Evolutionary conservation across 1,284 basidiomycete species (phyloP).

Genomic region (Cryptococcus maquisensis): DNA sequence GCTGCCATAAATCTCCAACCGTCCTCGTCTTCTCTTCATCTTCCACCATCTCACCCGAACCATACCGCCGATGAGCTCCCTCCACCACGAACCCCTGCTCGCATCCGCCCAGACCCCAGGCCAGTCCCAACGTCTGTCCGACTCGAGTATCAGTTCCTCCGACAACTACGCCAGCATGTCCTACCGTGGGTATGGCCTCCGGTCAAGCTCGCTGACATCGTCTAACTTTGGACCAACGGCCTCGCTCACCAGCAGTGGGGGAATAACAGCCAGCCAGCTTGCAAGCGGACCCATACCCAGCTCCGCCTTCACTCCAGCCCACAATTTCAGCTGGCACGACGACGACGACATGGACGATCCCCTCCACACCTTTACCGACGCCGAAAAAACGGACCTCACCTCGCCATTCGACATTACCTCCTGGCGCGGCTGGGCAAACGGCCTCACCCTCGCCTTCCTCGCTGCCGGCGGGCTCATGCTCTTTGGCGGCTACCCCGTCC

Average conservation of each 20-base stretch:
- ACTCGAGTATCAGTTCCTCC: conserved; percentile 29
- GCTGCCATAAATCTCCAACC: too few relatives aligned
- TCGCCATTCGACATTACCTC: conserved; percentile 50
- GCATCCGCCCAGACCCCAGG: conserved; percentile 27
- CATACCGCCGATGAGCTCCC: too few relatives aligned
- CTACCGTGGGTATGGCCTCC: background rate
- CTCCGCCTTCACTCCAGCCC: background rate
- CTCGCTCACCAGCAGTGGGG: too few relatives aligned
- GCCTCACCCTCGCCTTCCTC: conserved; percentile 53
- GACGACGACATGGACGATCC: conserved; percentile 53
- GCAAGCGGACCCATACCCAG: background rate
- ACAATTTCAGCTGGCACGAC: conserved; percentile 17
- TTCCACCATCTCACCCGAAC: too few relatives aligned
- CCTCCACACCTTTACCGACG: conserved; percentile 55
- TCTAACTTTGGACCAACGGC: conserved; percentile 22
- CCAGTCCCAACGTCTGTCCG: conserved; percentile 30
- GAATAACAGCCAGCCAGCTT: background rate
- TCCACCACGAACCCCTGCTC: conserved; percentile 29
- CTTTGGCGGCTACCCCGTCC: conserved; percentile 74
- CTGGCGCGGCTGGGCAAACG: conserved; percentile 52
- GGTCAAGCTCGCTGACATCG: conserved; percentile 13
- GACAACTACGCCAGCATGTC: conserved; percentile 11
- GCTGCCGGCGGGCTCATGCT: conserved; percentile 54
- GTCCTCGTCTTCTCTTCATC: too few relatives aligned
- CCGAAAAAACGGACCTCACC: conserved; percentile 26